phyloP scores from a whole-genome alignment of 345 rosid genomes.

The Linum lewisii region DNA sequence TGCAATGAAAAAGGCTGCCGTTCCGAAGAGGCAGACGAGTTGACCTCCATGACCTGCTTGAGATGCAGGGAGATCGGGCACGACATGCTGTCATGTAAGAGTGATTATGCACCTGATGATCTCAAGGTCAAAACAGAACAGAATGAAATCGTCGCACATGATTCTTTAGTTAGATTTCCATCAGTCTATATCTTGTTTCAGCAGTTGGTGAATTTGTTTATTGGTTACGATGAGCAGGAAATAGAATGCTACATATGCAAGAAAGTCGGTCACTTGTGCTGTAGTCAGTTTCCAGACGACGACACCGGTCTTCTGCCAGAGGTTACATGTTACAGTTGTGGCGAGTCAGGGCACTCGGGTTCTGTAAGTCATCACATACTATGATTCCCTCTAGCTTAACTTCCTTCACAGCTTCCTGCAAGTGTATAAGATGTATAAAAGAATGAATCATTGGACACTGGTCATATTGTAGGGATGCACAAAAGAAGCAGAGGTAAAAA shows the following conservation, averaged over 20 bases:
- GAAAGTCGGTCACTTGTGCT: conserved; percentile 29
- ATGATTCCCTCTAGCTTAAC: not conserved
- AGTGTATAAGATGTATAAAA: too few species aligned
- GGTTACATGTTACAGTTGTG: conserved; percentile 26
- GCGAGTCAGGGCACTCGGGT: conserved; percentile 25
- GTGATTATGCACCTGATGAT: conserved; percentile 19
- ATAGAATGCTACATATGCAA: conserved; percentile 31
- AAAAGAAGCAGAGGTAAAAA: not conserved
- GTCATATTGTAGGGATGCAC: not conserved
- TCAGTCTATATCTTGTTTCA: not conserved
- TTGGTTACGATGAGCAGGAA: conserved; percentile 8
- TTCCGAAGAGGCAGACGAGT: conserved; percentile 3
- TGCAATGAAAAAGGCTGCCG: conserved; percentile 5
- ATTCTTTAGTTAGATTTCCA: not conserved
- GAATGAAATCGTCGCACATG: not conserved
- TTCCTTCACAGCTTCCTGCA: too few species aligned
- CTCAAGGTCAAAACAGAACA: conserved; percentile 21
- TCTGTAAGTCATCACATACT: conserved; percentile 16
- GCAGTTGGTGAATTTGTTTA: not conserved
- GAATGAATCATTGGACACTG: too few species aligned
- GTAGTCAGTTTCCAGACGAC: conserved; percentile 6
- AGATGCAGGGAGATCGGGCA: conserved; percentile 24
- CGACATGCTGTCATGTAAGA: conserved; percentile 25
- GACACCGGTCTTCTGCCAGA: conserved; percentile 2
- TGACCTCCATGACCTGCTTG: conserved; percentile 13